Evolutionary conservation across 2,329 filamentous ascomycete genomes (phyloP), one percentile per base, ranked within the genome.

Genomic region (Lojkania enalia): DNA sequence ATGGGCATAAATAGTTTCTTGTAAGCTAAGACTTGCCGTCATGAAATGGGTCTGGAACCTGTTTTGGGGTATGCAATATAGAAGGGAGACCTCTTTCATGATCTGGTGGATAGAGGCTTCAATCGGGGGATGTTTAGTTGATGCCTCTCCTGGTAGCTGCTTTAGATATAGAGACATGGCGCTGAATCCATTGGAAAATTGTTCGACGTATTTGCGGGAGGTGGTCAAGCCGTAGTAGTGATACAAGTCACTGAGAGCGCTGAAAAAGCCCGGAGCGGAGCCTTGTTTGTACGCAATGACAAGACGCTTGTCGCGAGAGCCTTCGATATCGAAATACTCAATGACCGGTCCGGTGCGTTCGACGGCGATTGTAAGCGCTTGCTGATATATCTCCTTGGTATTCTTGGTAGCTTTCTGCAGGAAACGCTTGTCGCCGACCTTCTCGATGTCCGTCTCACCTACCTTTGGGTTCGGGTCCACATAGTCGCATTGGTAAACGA

Each of bases 151-250:
- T n/a, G 79, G 72, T 27, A 82, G 74, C 16, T 89, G 90, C 55
- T 87, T 86, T 48, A 99, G 80, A 72, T 99, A 99, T 52, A 96
- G 83, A 58, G 90, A 96, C 80, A 97, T 95, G 71, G 97, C 87
- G 12, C 90, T 95, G 69, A 96, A 95, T 51, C 94, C 94, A 71
- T 99, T 99, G 64, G 91, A 94, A 78, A 99, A 99, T 74, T 97
- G 94, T 74, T 99, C 75, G 38, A 99, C 88, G 66, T 99, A 99
- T 76, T 99, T 99, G 60, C 94, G 83, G 20, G 94, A 94, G 64
- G 89, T 95, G 2, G 94, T 99, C 50, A 97, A 82, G 32, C 94
- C 92, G 66, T 99, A 99, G 81, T 96, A 97, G 75, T 99, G 94
- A 77, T 99, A 99, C 23, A 99, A 78, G 70, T 97, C 91, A 54